These are phyloP conservation scores for Penicillium argentinense DNA, from an alignment of 495 filamentous ascomycete genomes.

Conservation along the genomic window DNA sequence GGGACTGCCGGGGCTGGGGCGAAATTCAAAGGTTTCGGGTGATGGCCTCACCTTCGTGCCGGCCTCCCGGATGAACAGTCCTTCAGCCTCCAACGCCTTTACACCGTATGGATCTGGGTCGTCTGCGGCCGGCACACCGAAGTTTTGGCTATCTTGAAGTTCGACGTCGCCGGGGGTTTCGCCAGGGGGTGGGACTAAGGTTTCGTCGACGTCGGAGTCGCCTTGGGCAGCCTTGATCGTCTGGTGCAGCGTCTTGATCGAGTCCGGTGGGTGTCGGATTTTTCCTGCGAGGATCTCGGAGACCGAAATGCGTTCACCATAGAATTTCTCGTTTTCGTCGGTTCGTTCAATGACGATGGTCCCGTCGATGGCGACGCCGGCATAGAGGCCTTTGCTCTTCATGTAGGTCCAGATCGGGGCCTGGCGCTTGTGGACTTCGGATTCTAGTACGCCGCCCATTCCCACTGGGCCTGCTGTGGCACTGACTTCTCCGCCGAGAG, in stretches of 20 bases:
- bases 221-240: constrained; percentile 86
- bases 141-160: constrained; percentile 49
- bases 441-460: constrained; percentile 68
- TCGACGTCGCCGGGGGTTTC: constrained; percentile 75
- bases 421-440: constrained; percentile 67
- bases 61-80: constrained; percentile 83
- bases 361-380: constrained; percentile 78
- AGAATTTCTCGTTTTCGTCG: constrained; percentile 90
- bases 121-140: constrained; percentile 71
- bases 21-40: constrained; percentile 77
- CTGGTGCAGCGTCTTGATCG: constrained; percentile 65
- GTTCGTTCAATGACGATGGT: constrained; percentile 80
- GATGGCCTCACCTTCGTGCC: constrained; percentile 67
- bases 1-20: constrained; percentile 73
- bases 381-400: constrained; percentile 82
- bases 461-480: constrained; percentile 80
- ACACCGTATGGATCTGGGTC: constrained; percentile 90
- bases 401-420: constrained; percentile 84
- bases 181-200: constrained; percentile 49
- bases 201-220: constrained; percentile 66
- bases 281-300: constrained; percentile 81
- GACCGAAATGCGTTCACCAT: constrained; percentile 69
- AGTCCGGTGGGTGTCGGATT: constrained; percentile 63
- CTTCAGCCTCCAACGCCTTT: constrained; percentile 77
- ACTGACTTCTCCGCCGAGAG: constrained; percentile 75